Evolutionary conservation across 164 flowering plant species (phyloP), one percentile per base, ranked within the genome.

Genomic region (Hamamelis virginiana): DNA sequence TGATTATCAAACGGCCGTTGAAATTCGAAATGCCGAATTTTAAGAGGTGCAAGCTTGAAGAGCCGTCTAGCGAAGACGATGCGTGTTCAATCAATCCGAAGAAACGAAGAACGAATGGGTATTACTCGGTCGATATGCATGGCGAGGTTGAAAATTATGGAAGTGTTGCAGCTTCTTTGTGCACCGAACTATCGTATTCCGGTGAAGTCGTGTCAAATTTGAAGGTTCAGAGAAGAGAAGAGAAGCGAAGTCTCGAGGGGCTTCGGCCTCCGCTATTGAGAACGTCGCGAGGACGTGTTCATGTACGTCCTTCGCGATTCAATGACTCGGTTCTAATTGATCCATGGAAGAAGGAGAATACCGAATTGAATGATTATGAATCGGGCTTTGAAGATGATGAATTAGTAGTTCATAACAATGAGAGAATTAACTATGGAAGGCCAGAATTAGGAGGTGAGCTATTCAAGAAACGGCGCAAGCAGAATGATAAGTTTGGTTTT

Each of bases 241-340:
- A 55, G 26, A 71, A 57, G 16, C 62, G 48, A 44, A 48, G 71
- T 19, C 53, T 45, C 15, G 80, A 71, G 27, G 70, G 44, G 18
- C 44, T 28, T 59, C 81, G 73, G n/a, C 78, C 84, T 43, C 78
- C 83, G 3, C 45, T 81, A 18, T 75, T 78, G 71, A 85, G 65
- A 58, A 81, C 87, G 18, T 80, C 90, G 0, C 80, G 88, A 15
- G 88, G 89, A 3, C 83, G 91, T 0, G 65, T 77, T 43, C 86
- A 75, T 75, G 85, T 77, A 22, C 76, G 80, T 33, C 91, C 96
- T 62, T 83, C 91, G 27, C 80, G 81, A 62, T 85, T 82, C 68
- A 80, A 53, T 27, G 89, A 86, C 66, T 83, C 89, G 14, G 83
- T 85, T 66, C 62, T 83, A 66, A 64, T 80, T 50, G 80, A 78